Evolutionary conservation across 805 yeast genomes (phyloP).

Genomic region (Nakazawaea sp.): DNA sequence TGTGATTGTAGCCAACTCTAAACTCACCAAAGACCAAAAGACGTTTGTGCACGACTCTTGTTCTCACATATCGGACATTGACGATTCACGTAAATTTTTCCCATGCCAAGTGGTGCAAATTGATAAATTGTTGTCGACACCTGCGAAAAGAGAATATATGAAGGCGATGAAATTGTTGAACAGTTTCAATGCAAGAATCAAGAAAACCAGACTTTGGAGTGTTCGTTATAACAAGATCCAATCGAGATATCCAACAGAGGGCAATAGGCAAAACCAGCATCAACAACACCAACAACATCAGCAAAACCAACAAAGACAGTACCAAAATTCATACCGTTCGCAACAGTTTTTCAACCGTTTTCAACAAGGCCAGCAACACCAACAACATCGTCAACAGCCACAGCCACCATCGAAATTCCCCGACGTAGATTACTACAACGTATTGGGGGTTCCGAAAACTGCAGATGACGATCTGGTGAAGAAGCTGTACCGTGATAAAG

Average conservation of each 20-base stretch:
- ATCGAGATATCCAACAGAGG: constrained; percentile 28
- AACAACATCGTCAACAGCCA: constrained; percentile 22
- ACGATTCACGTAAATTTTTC: constrained; percentile 21
- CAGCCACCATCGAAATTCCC: constrained; percentile 25
- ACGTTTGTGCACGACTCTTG: neutral
- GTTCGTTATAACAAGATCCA: constrained; percentile 27
- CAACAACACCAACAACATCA: constrained; percentile 36
- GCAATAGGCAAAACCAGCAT: constrained; percentile 41
- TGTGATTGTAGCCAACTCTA: neutral
- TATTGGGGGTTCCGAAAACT: constrained; percentile 56
- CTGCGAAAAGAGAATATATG: constrained; percentile 19
- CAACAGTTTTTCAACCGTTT: constrained; percentile 22
- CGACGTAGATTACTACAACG: constrained; percentile 68
- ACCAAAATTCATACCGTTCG: constrained; percentile 31
- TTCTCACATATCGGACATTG: neutral
- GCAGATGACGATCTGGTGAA: constrained; percentile 72
- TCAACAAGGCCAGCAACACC: constrained; percentile 30
- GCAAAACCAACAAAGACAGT: constrained; percentile 42
- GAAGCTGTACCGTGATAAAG: constrained; percentile 71
- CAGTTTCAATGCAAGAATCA: constrained; percentile 26
- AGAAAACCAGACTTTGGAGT: constrained; percentile 31
- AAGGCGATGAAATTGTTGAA: constrained; percentile 34
- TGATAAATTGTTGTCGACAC: constrained; percentile 25
- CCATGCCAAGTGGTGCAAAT: constrained; percentile 30
- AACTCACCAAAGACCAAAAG: neutral